Percentiles rank a stretch among this genome's conserved stretches.
These are phyloP conservation scores for Oryza punctata DNA, from an alignment of 176 grass and related monocot genomes.

Conservation along the genomic window DNA sequence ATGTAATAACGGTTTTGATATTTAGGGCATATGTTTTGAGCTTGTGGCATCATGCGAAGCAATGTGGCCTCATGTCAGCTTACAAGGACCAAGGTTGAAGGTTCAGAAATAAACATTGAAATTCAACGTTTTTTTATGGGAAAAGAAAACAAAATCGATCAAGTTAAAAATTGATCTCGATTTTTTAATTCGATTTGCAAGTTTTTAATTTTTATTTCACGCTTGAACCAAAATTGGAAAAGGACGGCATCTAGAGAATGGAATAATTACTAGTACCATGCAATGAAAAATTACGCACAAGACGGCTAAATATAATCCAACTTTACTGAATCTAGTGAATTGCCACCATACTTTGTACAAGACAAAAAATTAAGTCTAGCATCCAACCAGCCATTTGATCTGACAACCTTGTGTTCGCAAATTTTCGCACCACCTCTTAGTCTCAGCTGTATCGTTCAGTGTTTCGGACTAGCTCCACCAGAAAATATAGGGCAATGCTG, in stretches of 20 bases:
- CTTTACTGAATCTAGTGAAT: neutral
- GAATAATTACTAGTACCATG: too few relatives aligned
- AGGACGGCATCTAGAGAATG: too few relatives aligned
- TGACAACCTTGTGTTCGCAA: neutral
- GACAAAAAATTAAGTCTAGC: neutral
- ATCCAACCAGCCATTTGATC: neutral
- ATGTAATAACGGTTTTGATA: too few relatives aligned
- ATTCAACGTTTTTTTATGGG: too few relatives aligned
- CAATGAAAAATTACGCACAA: neutral
- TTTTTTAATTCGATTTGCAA: too few relatives aligned
- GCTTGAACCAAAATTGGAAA: too few relatives aligned
- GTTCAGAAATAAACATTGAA: too few relatives aligned
- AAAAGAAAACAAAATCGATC: too few relatives aligned
- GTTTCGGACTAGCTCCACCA: neutral
- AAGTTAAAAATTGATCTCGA: too few relatives aligned
- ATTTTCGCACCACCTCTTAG: neutral
- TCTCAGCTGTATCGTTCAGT: neutral
- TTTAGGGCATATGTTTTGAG: too few relatives aligned
- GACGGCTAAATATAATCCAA: neutral
- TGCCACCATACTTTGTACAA: conserved; percentile 38
- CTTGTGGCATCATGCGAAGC: too few relatives aligned
- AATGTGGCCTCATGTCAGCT: neutral
- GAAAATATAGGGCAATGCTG: neutral
- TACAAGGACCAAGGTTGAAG: neutral
- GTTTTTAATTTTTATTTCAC: too few relatives aligned